Evolutionary conservation across 345 rosid genomes (phyloP).

Genomic region (Boechera retrofracta): DNA sequence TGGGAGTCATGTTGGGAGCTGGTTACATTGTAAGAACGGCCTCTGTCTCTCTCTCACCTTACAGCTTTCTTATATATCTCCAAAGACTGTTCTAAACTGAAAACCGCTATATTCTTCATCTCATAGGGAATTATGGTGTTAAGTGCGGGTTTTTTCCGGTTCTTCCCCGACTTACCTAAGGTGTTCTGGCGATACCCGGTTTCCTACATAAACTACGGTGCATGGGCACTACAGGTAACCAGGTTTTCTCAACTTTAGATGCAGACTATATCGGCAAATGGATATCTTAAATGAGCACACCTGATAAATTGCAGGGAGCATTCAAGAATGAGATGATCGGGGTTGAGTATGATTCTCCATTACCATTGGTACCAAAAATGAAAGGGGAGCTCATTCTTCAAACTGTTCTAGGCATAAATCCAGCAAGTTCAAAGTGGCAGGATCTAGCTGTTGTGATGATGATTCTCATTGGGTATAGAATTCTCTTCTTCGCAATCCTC

Average conservation of each 20-base stretch:
- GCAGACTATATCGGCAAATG: slow-evolving; percentile 3
- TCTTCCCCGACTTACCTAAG: slow-evolving; percentile 74
- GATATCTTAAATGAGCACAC: slow-evolving; percentile 19
- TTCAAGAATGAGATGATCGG: slow-evolving; percentile 86
- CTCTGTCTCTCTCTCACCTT: slow-evolving; percentile 26
- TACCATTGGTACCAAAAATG: slow-evolving; percentile 63
- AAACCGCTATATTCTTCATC: background rate
- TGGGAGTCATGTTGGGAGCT: slow-evolving; percentile 77
- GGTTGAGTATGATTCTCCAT: slow-evolving; percentile 66
- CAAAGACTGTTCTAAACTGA: slow-evolving; percentile 6
- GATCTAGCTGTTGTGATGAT: slow-evolving; percentile 63
- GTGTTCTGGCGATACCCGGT: slow-evolving; percentile 81
- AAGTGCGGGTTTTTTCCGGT: slow-evolving; percentile 81
- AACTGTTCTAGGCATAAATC: slow-evolving; percentile 56
- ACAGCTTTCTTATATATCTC: background rate
- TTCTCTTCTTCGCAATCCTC: slow-evolving; percentile 73
- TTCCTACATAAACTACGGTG: slow-evolving; percentile 68
- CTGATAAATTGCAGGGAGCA: slow-evolving; percentile 61
- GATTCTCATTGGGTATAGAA: slow-evolving; percentile 71
- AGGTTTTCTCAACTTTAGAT: slow-evolving; percentile 12
- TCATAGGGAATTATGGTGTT: slow-evolving; percentile 74
- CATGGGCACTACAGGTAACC: slow-evolving; percentile 85
- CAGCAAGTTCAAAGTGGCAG: slow-evolving; percentile 79
- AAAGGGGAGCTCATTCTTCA: slow-evolving; percentile 64
- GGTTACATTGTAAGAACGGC: slow-evolving; percentile 69